A percentile compares a stretch with the other conserved stretches of the same genome.
phyloP scores from a whole-genome alignment of 1,139 yeast genomes.

The Suhomyces taliae region DNA sequence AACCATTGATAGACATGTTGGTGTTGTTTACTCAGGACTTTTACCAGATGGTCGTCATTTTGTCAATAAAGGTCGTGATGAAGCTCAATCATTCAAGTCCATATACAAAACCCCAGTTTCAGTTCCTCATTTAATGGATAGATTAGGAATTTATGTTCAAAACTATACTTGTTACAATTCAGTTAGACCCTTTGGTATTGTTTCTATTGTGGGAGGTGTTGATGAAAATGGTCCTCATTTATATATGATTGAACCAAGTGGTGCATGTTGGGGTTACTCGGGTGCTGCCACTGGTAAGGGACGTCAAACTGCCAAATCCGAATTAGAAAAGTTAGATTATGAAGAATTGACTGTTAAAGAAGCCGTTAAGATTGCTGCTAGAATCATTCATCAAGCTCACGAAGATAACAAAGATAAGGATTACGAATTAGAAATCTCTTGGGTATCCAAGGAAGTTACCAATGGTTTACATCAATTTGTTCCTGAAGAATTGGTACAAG shows the following conservation, averaged over 20 bases:
- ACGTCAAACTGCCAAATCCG: conserved; percentile 93
- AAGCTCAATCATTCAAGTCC: conserved; percentile 77
- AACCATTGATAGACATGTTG: conserved; percentile 89
- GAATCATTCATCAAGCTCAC: conserved; percentile 88
- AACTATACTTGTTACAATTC: conserved; percentile 95
- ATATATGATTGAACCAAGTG: conserved; percentile 97
- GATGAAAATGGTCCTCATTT: conserved; percentile 88
- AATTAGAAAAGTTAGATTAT: conserved; percentile 84
- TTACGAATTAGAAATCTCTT: conserved; percentile 89
- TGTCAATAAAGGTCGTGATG: conserved; percentile 90
- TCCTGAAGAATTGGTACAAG: conserved; percentile 73
- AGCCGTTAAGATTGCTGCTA: conserved; percentile 92
- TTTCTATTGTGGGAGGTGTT: conserved; percentile 90
- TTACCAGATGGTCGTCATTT: conserved; percentile 96
- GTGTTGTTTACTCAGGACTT: conserved; percentile 91
- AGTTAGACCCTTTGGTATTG: conserved; percentile 95
- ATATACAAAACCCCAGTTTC: conserved; percentile 76
- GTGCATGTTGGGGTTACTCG: conserved; percentile 93
- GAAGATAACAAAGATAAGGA: conserved; percentile 98
- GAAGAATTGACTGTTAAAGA: conserved; percentile 70
- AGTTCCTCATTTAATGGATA: conserved; percentile 79
- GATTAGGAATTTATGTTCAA: conserved; percentile 90
- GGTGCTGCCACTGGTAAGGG: conserved; percentile 99
- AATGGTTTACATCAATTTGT: conserved; percentile 78
- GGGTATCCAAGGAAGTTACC: conserved; percentile 75